Conservation (phyloP, 345 rosid genomes). For the Salix dunnii region DNA sequence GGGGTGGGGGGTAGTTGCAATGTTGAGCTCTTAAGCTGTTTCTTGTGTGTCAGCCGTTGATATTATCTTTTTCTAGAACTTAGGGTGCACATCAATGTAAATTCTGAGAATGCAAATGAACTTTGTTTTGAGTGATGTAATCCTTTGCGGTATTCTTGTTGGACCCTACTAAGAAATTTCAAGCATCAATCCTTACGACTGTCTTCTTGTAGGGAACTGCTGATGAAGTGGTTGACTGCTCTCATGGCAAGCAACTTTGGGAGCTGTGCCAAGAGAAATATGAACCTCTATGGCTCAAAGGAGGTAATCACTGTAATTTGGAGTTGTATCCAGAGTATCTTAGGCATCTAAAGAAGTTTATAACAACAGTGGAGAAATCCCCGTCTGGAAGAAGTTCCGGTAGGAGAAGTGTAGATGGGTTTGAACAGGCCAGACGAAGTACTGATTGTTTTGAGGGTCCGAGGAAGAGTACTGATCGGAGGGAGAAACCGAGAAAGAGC, state of each 20-base stretch:
- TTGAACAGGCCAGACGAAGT: conserved; percentile 53
- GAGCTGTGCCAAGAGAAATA: conserved; percentile 90
- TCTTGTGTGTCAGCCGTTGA: too few relatives aligned
- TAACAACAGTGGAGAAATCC: conserved; percentile 71
- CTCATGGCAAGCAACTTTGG: conserved; percentile 96
- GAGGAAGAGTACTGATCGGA: conserved; percentile 65
- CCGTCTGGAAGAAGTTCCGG: conserved; percentile 54
- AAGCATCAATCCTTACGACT: not conserved
- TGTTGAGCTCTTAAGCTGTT: too few relatives aligned
- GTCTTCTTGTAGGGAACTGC: conserved; percentile 64
- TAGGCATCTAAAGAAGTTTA: conserved; percentile 86
- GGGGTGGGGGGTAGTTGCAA: too few relatives aligned
- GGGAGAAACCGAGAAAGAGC: conserved; percentile 73
- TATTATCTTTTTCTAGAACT: too few relatives aligned
- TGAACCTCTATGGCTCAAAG: conserved; percentile 89
- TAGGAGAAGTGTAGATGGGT: conserved; percentile 62
- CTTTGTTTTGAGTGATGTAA: not conserved
- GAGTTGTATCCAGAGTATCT: conserved; percentile 81
- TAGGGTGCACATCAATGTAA: not conserved
- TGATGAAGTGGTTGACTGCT: conserved; percentile 88
- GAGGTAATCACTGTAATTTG: conserved; percentile 85
- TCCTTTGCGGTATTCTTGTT: not conserved
- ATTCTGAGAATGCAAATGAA: not conserved
- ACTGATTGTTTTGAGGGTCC: conserved; percentile 59
- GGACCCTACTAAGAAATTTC: not conserved